Conservation (phyloP, 116 monocot genomes). For the Zostera marina region DNA sequence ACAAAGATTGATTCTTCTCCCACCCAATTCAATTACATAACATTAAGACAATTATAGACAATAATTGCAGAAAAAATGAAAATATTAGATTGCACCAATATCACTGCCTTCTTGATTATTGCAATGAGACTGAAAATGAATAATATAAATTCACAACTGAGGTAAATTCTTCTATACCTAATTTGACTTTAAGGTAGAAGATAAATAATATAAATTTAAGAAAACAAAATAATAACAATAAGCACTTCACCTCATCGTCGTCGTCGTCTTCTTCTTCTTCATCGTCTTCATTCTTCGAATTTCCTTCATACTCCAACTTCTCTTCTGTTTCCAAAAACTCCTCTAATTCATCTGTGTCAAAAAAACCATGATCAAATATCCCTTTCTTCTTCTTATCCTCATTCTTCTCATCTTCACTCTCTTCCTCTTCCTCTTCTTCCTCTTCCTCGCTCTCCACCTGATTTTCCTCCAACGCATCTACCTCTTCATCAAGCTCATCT, state of each 20-base stretch:
- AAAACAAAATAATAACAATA: background rate
- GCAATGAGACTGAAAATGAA: no score
- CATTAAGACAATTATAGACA: no score
- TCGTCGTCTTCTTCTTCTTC: background rate
- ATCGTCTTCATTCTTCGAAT: background rate
- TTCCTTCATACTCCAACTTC: background rate
- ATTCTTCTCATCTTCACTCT: background rate
- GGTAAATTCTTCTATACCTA: background rate
- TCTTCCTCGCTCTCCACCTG: background rate
- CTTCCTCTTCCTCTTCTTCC: background rate
- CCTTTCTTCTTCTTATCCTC: background rate
- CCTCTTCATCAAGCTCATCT: slow-evolving; percentile 6
- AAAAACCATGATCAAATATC: background rate
- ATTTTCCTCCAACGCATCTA: slow-evolving; percentile 3
- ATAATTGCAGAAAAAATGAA: no score
- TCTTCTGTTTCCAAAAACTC: slow-evolving; percentile 1
- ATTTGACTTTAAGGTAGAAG: background rate
- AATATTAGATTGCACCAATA: no score
- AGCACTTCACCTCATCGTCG: background rate
- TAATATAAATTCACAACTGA: no score
- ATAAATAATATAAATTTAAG: background rate
- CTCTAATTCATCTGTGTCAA: background rate
- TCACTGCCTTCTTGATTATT: no score
- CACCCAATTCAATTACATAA: no score
- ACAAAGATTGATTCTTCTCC: no score